Conservation (phyloP, 768 basidiomycete species). For the Vishniacozyma victoriae region DNA sequence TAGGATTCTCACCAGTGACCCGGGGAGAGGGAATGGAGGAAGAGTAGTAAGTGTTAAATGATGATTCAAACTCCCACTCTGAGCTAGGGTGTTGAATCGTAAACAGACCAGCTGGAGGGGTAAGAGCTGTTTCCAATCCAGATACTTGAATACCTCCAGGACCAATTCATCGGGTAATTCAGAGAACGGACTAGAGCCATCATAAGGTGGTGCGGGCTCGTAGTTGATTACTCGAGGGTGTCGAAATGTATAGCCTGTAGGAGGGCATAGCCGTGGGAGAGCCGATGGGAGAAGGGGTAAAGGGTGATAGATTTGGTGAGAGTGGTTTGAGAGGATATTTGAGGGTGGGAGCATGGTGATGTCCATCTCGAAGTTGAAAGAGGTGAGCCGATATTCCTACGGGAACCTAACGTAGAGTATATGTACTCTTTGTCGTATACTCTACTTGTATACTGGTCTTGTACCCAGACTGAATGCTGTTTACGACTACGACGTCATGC, state of each 20-base stretch:
- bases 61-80: slow-evolving; percentile 15
- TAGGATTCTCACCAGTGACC: slow-evolving; percentile 6
- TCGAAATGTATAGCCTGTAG: neutral
- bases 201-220: slow-evolving; percentile 10
- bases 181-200: slow-evolving; percentile 17
- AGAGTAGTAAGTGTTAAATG: slow-evolving; percentile 14
- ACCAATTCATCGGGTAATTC: slow-evolving; percentile 24
- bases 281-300: neutral
- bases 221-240: neutral
- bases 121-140: slow-evolving; percentile 20
- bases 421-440: no score
- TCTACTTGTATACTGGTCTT: no score
- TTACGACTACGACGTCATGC: no score
- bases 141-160: slow-evolving; percentile 14
- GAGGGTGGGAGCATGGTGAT: slow-evolving; percentile 25
- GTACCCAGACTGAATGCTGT: no score
- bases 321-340: slow-evolving; percentile 21
- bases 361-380: slow-evolving; percentile 15
- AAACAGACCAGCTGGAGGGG: slow-evolving; percentile 4
- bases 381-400: neutral
- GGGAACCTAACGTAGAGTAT: neutral
- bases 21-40: slow-evolving; percentile 17
- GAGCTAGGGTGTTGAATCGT: slow-evolving; percentile 4
- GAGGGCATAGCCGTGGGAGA: neutral
- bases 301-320: slow-evolving; percentile 19